Evolutionary conservation across 805 yeast species (phyloP), one percentile per base, ranked within the genome.

Genomic region (Lachancea dasiensis): DNA sequence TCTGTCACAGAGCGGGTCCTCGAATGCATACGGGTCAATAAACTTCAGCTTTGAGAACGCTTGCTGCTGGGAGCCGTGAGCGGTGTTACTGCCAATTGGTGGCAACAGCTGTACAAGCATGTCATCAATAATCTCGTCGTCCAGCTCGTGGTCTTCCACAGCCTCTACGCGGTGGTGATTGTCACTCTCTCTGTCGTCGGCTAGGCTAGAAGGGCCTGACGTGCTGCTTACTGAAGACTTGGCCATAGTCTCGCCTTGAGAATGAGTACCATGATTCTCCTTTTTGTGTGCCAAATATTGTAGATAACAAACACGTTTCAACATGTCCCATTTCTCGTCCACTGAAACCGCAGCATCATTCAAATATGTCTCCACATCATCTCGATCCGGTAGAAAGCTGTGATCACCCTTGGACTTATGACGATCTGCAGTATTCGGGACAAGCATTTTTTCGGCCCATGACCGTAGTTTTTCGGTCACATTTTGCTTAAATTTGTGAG

Each of bases 21-120:
- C 80, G 57, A 92, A 87, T 2, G 76, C 67, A 60, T 85, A 89
- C 1, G 98, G 98, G 57, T 87, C 97, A 44, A 92, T 71, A 40
- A 78, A 80, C 20, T 48, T 54, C 14, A 56, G 30, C 9, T 44
- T 68, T 57, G 56, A 40, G 61, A 63, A 45, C 9, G 26, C 30
- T 11, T 43, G 28, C 30, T 41, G 41, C 13, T 39, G 37, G 5
- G 27, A 26, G 4, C 34, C 25, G 4, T n/a, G n/a, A n/a, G n/a
- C n/a, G n/a, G n/a, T n/a, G n/a, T 42, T 38, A 10, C 43, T 44
- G 9, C 42, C 44, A 25, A 50, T 44, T 16, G 42, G 44, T 1
- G 61, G 62, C 7, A 51, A 42, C 39, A 54, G 25, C 28, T 56
- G 61, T 1, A 47, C 41, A n/a, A 59, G 39, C 20, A 58, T 44